Evolutionary conservation across 2,329 filamentous ascomycete genomes (phyloP).

Genomic region (Diaporthe sp.): DNA sequence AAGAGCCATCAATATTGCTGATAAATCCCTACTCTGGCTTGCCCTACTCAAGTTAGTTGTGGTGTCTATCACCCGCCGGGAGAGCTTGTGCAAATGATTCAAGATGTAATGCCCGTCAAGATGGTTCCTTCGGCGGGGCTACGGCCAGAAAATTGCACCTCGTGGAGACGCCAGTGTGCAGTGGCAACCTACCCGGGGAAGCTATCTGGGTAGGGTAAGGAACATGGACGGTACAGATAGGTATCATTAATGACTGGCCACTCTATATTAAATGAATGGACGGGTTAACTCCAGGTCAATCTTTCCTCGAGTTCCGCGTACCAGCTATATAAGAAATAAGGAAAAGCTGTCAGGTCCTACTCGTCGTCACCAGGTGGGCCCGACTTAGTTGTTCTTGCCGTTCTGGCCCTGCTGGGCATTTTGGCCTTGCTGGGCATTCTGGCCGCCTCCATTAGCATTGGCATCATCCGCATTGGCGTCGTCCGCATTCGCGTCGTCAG

Average conservation of each 20-base stretch:
- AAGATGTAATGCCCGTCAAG: neutral
- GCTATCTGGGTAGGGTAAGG: no score
- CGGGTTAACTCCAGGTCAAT: neutral
- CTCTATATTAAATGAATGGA: neutral
- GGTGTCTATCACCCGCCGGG: no score
- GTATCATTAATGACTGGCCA: conserved; percentile 23
- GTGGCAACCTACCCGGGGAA: neutral
- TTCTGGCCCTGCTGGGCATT: neutral
- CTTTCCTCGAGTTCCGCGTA: neutral
- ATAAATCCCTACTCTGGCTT: no score
- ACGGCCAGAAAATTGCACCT: neutral
- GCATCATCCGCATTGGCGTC: neutral
- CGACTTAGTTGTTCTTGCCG: neutral
- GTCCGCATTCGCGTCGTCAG: neutral
- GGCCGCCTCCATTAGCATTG: neutral
- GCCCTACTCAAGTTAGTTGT: no score
- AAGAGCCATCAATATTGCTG: no score
- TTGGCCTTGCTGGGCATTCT: neutral
- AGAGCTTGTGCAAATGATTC: no score
- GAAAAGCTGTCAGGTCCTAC: neutral
- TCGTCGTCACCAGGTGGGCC: neutral
- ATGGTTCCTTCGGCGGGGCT: neutral
- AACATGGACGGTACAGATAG: neutral
- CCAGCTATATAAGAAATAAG: neutral
- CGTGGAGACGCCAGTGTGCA: neutral